Percentiles rank a stretch among this genome's conserved stretches.
Evolutionary conservation across 2,329 filamentous ascomycete genomes (phyloP).

Genomic region (Paramyrothecium sp.): DNA sequence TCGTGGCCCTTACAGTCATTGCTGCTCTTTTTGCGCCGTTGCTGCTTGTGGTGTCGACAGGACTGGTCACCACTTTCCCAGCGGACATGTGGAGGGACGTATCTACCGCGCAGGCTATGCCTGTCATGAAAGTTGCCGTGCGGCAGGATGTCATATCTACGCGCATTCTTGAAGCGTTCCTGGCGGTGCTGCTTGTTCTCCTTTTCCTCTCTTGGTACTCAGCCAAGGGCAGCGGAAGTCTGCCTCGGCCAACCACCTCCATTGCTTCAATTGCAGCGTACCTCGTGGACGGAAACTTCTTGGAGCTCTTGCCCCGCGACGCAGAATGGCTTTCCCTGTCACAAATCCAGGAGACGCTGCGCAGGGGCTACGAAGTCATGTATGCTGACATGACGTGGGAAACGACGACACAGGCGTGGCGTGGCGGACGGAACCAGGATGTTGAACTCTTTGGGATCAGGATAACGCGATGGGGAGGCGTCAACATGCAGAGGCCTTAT

Average conservation of each 20-base stretch:
- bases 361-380: background rate
- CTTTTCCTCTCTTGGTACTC: conserved; percentile 25
- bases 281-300: conserved; percentile 34
- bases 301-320: conserved; percentile 7
- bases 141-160: conserved; percentile 29
- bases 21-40: conserved; percentile 25
- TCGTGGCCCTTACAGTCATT: conserved; percentile 22
- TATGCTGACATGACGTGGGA: background rate
- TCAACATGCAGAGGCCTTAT: background rate
- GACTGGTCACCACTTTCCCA: background rate
- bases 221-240: conserved; percentile 15
- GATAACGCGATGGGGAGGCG: background rate
- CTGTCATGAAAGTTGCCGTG: conserved; percentile 2
- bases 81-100: background rate
- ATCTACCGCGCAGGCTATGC: conserved; percentile 11
- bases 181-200: conserved; percentile 24
- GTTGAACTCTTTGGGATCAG: background rate
- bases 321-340: background rate
- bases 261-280: conserved; percentile 35
- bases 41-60: conserved; percentile 24
- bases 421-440: background rate
- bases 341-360: background rate
- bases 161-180: conserved; percentile 28
- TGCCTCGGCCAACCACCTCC: conserved; percentile 28
- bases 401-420: background rate